phyloP scores from a whole-genome alignment of 169 alveolate species.

The Amoebophrya sp. region DNA sequence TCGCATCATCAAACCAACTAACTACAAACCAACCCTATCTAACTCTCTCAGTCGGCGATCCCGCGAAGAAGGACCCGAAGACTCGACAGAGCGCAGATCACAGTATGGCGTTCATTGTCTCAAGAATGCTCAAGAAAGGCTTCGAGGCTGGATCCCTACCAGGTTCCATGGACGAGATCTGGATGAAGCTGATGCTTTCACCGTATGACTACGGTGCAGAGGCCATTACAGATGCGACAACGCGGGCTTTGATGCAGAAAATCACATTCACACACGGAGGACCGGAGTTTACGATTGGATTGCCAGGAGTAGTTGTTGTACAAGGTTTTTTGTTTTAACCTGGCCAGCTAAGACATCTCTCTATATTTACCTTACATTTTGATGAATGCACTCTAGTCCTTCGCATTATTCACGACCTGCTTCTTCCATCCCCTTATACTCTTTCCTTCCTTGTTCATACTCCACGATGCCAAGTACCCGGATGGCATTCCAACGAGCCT shows the following conservation, averaged over 20 bases:
- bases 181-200: conserved; percentile 65
- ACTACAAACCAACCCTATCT: too few relatives aligned
- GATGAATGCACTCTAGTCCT: too few relatives aligned
- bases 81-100: conserved; percentile 35
- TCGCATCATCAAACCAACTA: too few relatives aligned
- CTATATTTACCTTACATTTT: too few relatives aligned
- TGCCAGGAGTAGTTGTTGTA: too few relatives aligned
- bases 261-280: conserved; percentile 49
- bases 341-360: too few relatives aligned
- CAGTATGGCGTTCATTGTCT: conserved; percentile 48
- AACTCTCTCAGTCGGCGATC: too few relatives aligned
- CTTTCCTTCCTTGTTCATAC: too few relatives aligned
- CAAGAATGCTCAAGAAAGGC: conserved; percentile 41
- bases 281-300: too few relatives aligned
- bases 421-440: too few relatives aligned
- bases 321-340: too few relatives aligned
- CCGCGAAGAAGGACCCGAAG: conserved; percentile 64
- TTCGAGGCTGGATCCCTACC: neutral
- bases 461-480: conserved; percentile 49
- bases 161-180: conserved; percentile 59
- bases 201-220: conserved; percentile 63
- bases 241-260: conserved; percentile 54
- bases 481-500: conserved; percentile 50
- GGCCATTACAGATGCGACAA: conserved; percentile 56
- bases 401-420: too few relatives aligned